phyloP scores from a whole-genome alignment of 441 rosid genomes.

The Oxalis stricta region DNA sequence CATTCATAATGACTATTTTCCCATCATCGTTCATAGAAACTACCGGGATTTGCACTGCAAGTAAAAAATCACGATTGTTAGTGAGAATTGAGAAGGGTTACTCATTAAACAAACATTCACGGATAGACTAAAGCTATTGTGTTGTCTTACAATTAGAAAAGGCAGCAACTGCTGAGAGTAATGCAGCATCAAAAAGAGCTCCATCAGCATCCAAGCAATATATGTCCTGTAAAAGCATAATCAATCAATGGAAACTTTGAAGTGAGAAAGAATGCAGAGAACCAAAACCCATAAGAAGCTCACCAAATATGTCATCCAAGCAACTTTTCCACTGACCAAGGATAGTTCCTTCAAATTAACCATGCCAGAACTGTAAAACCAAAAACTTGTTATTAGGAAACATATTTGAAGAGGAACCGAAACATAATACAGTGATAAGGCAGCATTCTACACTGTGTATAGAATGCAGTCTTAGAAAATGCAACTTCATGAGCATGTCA shows the following conservation, averaged over 20 bases:
- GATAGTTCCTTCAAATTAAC: conserved; percentile 69
- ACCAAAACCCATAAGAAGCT: conserved; percentile 9
- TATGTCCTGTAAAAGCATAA: conserved; percentile 43
- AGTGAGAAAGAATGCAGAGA: not conserved
- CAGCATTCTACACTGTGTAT: not conserved
- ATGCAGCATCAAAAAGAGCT: conserved; percentile 81
- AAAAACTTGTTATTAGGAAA: not conserved
- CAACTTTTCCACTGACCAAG: conserved; percentile 77
- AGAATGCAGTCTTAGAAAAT: too few relatives aligned
- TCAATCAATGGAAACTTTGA: not conserved
- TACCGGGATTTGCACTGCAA: conserved; percentile 67
- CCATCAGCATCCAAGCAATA: conserved; percentile 96
- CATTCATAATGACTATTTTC: conserved; percentile 40
- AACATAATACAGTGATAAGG: not conserved
- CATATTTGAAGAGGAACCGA: conserved; percentile 1
- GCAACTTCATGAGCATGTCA: too few relatives aligned
- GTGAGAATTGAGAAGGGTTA: too few relatives aligned
- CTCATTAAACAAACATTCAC: too few relatives aligned
- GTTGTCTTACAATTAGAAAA: conserved; percentile 58
- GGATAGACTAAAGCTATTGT: too few relatives aligned
- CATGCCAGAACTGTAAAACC: conserved; percentile 54
- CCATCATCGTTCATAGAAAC: conserved; percentile 80
- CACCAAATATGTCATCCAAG: conserved; percentile 92
- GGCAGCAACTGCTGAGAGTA: conserved; percentile 81
- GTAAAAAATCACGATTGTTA: too few relatives aligned